Evolutionary conservation across 2,329 filamentous ascomycete genomes (phyloP).

Genomic region (Calonectria pauciramosa): DNA sequence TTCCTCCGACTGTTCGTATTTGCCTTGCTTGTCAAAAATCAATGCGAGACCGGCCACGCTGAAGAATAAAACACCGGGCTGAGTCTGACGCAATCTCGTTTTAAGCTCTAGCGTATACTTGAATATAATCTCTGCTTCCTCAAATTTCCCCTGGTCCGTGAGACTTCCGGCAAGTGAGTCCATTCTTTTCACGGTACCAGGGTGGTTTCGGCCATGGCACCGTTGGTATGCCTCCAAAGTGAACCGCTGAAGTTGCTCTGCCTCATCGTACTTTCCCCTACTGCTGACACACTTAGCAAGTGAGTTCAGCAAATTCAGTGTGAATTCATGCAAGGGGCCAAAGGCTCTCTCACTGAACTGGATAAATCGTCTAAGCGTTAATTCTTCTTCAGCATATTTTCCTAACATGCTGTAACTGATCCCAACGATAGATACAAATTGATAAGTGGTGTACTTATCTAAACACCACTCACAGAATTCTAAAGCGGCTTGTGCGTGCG

Average conservation of each 20-base stretch:
- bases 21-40: neutral
- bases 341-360: neutral
- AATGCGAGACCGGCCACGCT: neutral
- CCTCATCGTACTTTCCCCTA: neutral
- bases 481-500: constrained; percentile 35
- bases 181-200: neutral
- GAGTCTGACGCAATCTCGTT: too few relatives aligned
- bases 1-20: neutral
- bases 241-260: neutral
- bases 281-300: neutral
- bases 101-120: neutral
- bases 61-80: neutral
- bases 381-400: constrained; percentile 31
- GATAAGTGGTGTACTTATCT: neutral
- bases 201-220: neutral
- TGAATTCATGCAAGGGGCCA: neutral
- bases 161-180: neutral
- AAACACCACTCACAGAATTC: neutral
- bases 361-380: neutral
- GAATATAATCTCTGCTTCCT: constrained; percentile 31
- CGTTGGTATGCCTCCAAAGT: neutral
- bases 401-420: neutral
- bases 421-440: neutral
- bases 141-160: constrained; percentile 12
- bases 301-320: neutral